Evolutionary conservation across 345 rosid genomes (phyloP).

Genomic region (Lepidium aucheri): DNA sequence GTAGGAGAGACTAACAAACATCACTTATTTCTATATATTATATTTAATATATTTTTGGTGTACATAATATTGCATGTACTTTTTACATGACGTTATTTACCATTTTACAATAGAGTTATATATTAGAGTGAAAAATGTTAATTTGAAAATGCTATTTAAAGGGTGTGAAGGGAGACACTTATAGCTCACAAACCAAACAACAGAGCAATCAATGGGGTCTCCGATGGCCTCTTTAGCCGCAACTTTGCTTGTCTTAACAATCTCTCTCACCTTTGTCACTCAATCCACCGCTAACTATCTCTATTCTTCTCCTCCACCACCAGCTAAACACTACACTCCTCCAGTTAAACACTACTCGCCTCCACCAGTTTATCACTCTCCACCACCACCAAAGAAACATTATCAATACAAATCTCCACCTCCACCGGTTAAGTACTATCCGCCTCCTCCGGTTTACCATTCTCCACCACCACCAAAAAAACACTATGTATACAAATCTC

Average conservation of each 20-base stretch:
- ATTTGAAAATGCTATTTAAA: constrained; percentile 22
- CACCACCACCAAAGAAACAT: constrained; percentile 22
- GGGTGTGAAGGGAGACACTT: constrained; percentile 6
- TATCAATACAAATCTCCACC: constrained; percentile 25
- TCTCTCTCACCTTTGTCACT: constrained; percentile 23
- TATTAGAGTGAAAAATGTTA: not conserved
- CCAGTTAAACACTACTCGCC: constrained; percentile 23
- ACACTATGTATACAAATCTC: constrained; percentile 20
- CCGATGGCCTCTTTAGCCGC: constrained; percentile 29
- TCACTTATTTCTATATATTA: constrained; percentile 2
- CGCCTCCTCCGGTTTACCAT: constrained; percentile 19
- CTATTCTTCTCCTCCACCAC: constrained; percentile 32
- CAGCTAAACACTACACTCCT: constrained; percentile 27
- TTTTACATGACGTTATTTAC: not conserved
- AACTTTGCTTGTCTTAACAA: constrained; percentile 21
- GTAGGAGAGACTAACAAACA: constrained; percentile 3
- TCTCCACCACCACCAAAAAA: constrained; percentile 28
- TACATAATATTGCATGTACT: constrained; percentile 7
- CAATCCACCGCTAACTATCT: constrained; percentile 23
- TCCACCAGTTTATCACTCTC: constrained; percentile 22
- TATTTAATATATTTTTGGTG: constrained; percentile 15
- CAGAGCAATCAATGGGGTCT: constrained; percentile 24
- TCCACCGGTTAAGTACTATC: constrained; percentile 22
- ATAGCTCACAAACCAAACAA: constrained; percentile 14
- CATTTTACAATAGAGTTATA: not conserved